phyloP scores from a whole-genome alignment of 129 eudicot species.

The Ambrosia trifida region DNA sequence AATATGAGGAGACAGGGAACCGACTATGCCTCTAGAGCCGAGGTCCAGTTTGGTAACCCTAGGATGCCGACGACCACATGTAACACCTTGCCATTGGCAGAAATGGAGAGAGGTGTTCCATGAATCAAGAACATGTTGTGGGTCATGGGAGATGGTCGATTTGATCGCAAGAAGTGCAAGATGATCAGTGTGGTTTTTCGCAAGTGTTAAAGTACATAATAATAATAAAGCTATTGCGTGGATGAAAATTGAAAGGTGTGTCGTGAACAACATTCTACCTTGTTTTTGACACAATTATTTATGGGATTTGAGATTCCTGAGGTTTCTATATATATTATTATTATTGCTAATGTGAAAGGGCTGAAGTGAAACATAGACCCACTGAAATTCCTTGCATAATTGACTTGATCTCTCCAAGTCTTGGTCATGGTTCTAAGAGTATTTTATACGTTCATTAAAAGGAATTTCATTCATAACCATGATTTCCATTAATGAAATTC shows the following conservation, averaged over 20 bases:
- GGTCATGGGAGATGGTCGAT: slow-evolving; percentile 24
- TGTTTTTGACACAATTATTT: not conserved
- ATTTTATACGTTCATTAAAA: not conserved
- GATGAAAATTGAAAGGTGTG: slow-evolving; percentile 10
- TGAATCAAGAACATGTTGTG: slow-evolving; percentile 21
- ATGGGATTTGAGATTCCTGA: not conserved
- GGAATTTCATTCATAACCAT: not conserved
- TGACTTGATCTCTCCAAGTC: too few species aligned
- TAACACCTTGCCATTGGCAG: slow-evolving; percentile 40
- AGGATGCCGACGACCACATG: slow-evolving; percentile 35
- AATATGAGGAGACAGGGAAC: slow-evolving; percentile 43
- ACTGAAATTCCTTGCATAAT: not conserved
- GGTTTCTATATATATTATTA: not conserved
- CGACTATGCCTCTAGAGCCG: slow-evolving; percentile 22
- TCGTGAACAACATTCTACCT: slow-evolving; percentile 16
- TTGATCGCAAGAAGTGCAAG: slow-evolving; percentile 37
- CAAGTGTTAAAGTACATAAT: not conserved
- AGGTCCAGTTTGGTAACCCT: slow-evolving; percentile 37
- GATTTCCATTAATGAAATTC: not conserved
- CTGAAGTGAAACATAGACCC: slow-evolving; percentile 3
- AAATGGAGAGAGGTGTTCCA: slow-evolving; percentile 40
- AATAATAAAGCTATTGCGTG: slow-evolving; percentile 22
- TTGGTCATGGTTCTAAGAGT: slow-evolving; percentile 21
- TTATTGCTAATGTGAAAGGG: too few species aligned
- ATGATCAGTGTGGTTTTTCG: slow-evolving; percentile 30